Conservation (phyloP, 1,139 yeast species). For the Hyphopichia fennica region DNA sequence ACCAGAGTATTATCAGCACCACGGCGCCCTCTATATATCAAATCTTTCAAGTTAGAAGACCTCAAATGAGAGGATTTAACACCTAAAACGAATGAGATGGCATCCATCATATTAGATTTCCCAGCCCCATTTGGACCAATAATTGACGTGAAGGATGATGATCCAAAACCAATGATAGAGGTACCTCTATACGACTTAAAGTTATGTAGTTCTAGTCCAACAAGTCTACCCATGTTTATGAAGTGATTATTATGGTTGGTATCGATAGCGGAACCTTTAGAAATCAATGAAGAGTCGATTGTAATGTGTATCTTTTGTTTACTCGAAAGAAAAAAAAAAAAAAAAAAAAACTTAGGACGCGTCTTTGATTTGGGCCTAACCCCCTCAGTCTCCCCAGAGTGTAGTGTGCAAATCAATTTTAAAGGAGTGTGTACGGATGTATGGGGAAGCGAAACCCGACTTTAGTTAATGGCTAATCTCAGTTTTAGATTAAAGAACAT, state of each 20-base stretch:
- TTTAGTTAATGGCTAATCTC: too few relatives aligned
- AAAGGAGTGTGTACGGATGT: too few relatives aligned
- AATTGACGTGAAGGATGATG: conserved; percentile 80
- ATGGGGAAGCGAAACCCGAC: too few relatives aligned
- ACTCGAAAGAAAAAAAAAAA: neutral
- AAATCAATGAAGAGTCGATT: neutral
- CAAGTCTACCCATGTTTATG: conserved; percentile 65
- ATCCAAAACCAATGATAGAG: conserved; percentile 77
- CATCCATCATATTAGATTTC: conserved; percentile 97
- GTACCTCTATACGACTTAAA: conserved; percentile 89
- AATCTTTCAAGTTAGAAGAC: conserved; percentile 69
- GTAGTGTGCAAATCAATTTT: too few relatives aligned
- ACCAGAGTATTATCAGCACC: conserved; percentile 16
- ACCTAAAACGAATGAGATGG: conserved; percentile 93
- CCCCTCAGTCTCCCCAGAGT: too few relatives aligned
- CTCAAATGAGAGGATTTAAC: conserved; percentile 76
- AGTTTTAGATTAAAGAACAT: too few relatives aligned
- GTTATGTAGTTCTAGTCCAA: conserved; percentile 74
- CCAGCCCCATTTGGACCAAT: conserved; percentile 99
- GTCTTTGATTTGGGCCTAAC: neutral
- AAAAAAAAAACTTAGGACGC: neutral
- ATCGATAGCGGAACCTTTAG: too few relatives aligned
- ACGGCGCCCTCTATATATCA: conserved; percentile 73
- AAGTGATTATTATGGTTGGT: too few relatives aligned
- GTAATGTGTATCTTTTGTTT: neutral